These are phyloP conservation scores for Coemansia sp. DNA, from an alignment of 192 early-diverging fungal genomes.

Conservation along the genomic window DNA sequence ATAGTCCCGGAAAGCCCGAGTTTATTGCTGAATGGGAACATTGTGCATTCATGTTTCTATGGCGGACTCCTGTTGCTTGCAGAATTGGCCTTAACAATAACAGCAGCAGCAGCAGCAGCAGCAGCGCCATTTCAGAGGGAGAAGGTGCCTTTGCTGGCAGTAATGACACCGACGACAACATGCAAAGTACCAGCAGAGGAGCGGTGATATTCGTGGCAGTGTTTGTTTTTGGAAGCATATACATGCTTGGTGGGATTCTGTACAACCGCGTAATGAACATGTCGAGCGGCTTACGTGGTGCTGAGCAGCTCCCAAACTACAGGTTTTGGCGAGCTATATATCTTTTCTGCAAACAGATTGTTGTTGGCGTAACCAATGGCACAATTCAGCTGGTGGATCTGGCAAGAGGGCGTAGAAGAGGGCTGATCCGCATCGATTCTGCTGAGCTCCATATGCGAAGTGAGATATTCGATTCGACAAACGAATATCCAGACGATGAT, in stretches of 20 bases:
- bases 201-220: constrained; percentile 38
- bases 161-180: background rate
- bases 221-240: constrained; percentile 53
- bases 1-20: constrained; percentile 28
- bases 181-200: constrained; percentile 15
- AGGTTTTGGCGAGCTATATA: constrained; percentile 49
- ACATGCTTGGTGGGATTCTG: constrained; percentile 55
- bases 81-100: background rate
- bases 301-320: constrained; percentile 60
- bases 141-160: background rate
- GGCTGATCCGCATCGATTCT: constrained; percentile 39
- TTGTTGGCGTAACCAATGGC: constrained; percentile 6
- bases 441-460: constrained; percentile 39
- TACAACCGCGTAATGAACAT: constrained; percentile 58
- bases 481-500: constrained; percentile 11
- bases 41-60: constrained; percentile 58
- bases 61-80: constrained; percentile 55
- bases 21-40: constrained; percentile 48
- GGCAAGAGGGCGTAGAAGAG: constrained; percentile 21
- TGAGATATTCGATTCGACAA: constrained; percentile 34
- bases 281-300: constrained; percentile 48
- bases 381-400: constrained; percentile 9
- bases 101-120: constrained; percentile 2
- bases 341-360: constrained; percentile 26
- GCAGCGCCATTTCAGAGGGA: background rate